Conservation (phyloP, 1,284 basidiomycete genomes). For the Anthracocystis walkeri region DNA sequence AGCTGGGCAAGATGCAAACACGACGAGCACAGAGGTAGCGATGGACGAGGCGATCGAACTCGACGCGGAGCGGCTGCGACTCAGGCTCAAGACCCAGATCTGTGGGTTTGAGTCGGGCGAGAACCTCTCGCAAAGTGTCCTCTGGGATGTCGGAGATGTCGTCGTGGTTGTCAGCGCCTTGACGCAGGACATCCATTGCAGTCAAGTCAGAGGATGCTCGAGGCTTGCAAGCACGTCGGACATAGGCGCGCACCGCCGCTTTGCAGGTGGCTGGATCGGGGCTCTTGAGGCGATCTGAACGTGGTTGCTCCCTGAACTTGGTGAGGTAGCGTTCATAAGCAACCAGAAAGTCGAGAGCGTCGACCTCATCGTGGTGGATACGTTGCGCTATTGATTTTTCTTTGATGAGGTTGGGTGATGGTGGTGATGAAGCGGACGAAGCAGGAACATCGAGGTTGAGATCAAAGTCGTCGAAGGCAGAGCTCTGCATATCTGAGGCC, state of each 20-base stretch:
- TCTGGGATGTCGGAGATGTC: conserved; percentile 15
- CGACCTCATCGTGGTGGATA: conserved; percentile 48
- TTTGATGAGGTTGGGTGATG: conserved; percentile 10
- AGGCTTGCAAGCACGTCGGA: conserved; percentile 31
- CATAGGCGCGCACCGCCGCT: conserved; percentile 36
- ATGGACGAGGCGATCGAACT: conserved; percentile 45
- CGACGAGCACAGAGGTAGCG: conserved; percentile 45
- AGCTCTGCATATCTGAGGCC: conserved; percentile 42
- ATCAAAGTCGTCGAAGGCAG: conserved; percentile 31
- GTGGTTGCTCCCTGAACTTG: conserved; percentile 40
- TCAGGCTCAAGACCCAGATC: conserved; percentile 43
- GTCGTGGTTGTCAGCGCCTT: conserved; percentile 6
- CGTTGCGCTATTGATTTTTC: conserved; percentile 8
- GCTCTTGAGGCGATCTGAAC: conserved; percentile 36
- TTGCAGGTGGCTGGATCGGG: conserved; percentile 45
- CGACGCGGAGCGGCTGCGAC: conserved; percentile 39
- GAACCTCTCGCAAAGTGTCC: conserved; percentile 21
- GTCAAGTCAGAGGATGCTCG: conserved; percentile 35
- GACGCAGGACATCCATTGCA: conserved; percentile 20
- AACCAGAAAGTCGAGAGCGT: conserved; percentile 58
- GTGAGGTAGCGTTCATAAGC: conserved; percentile 52
- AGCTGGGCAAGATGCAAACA: conserved; percentile 25
- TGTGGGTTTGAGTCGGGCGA: conserved; percentile 24
- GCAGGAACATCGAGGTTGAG: conserved; percentile 24
- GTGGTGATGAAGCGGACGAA: conserved; percentile 12